These are phyloP conservation scores for Pachysandra terminalis DNA, from an alignment of 164 flowering plant species.

Conservation along the genomic window DNA sequence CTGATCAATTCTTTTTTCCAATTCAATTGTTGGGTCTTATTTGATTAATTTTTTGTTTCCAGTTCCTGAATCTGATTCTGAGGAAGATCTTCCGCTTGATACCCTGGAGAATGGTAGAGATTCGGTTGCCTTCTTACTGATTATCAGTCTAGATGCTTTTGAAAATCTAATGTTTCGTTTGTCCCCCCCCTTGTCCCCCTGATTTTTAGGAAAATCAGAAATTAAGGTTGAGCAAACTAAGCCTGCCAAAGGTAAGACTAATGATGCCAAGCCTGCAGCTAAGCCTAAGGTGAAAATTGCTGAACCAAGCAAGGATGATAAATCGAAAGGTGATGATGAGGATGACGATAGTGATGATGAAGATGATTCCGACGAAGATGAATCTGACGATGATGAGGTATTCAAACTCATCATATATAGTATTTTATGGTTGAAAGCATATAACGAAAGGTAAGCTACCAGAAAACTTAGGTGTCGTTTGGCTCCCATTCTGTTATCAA, in stretches of 20 bases:
- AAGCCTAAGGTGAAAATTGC: slow-evolving; percentile 31
- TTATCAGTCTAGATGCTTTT: not conserved
- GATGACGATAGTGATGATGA: not conserved
- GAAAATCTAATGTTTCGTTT: not conserved
- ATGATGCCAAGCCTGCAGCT: slow-evolving; percentile 18
- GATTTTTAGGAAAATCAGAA: slow-evolving; percentile 31
- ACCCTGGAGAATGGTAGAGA: slow-evolving; percentile 32
- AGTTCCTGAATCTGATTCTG: slow-evolving; percentile 32
- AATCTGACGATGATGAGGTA: slow-evolving; percentile 28
- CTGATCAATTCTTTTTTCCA: not conserved
- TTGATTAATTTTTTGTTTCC: not conserved
- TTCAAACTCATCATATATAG: not conserved
- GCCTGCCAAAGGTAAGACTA: slow-evolving; percentile 20
- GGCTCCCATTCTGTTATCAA: too few species aligned
- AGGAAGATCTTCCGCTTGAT: slow-evolving; percentile 25
- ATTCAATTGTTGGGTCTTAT: not conserved
- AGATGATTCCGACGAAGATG: slow-evolving; percentile 30
- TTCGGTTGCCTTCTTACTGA: too few species aligned
- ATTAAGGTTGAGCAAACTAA: slow-evolving; percentile 20
- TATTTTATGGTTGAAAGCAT: too few species aligned
- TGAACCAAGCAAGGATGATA: slow-evolving; percentile 27
- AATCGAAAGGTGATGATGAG: slow-evolving; percentile 2
- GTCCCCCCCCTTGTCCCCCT: too few species aligned
- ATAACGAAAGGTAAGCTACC: too few species aligned
- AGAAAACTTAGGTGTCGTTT: too few species aligned